Conservation (phyloP, 2,329 filamentous ascomycete genomes). For the Tolypocladium capitatum region DNA sequence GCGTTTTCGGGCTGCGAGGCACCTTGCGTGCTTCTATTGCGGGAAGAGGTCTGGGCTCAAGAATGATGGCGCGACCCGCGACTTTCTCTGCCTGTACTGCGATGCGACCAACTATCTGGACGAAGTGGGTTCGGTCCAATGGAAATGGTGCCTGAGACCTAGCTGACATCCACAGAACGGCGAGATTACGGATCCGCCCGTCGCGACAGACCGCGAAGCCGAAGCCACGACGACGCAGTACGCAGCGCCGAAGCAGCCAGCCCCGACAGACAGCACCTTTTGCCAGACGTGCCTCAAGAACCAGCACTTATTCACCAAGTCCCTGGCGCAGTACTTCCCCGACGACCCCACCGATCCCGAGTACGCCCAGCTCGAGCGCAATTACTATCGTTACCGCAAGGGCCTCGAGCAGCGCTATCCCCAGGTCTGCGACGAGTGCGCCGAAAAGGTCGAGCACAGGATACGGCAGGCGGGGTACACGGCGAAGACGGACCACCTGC, state of each 20-base stretch:
- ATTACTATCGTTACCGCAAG: constrained; percentile 56
- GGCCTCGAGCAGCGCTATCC: constrained; percentile 75
- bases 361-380: constrained; percentile 53
- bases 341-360: constrained; percentile 51
- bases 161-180: constrained; percentile 46
- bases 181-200: constrained; percentile 77
- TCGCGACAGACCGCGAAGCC: constrained; percentile 34
- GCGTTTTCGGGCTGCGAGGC: constrained; percentile 25
- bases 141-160: accelerated
- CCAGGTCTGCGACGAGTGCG: constrained; percentile 73
- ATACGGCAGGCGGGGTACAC: constrained; percentile 64
- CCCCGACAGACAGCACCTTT: constrained; percentile 30
- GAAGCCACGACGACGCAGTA: constrained; percentile 31
- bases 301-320: constrained; percentile 65
- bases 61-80: constrained; percentile 43
- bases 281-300: constrained; percentile 80
- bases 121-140: constrained; percentile 39
- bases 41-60: constrained; percentile 49
- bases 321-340: constrained; percentile 67
- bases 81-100: constrained; percentile 66
- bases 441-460: constrained; percentile 55
- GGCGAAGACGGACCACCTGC: constrained; percentile 69
- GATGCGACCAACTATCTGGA: constrained; percentile 85
- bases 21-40: constrained; percentile 72
- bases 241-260: constrained; percentile 25